Evolutionary conservation across 495 filamentous ascomycete species (phyloP), one percentile per base, ranked within the genome.

Genomic region (Tuber melanosporum): DNA sequence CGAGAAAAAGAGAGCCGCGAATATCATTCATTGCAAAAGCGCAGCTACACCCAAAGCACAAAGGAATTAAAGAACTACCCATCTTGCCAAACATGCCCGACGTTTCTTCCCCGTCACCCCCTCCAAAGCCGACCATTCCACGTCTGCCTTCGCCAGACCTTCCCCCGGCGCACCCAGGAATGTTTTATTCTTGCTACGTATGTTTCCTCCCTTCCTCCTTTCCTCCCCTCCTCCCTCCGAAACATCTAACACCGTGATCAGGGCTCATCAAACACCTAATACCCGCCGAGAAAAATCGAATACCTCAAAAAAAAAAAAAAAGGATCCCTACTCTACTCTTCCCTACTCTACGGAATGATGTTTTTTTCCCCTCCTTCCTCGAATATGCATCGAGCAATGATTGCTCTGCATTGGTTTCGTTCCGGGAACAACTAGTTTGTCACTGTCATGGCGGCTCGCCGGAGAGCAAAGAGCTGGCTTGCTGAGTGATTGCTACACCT

Each of bases 61-160:
- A 66, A 26, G 4, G n/a, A n/a, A 1, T 9, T 32, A 32, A 66
- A 32, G 32, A 32, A 32, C 20, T n/a, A n/a, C 22, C 49, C 26
- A 42, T 45, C 19, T 41, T n/a, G 10, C 49, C 49, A 32, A 49
- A 75, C 49, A 80, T 80, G 78, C 78, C 78, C 76, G 70, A 73
- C 3, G 19, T 45, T n/a, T 79, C 75, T 12, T 44, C 70, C 44
- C 75, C 70, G 3, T 52, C 45, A 7, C 78, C 78, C 32, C 78
- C 78, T 42, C 71, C 78, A 2, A 71, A 73, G 62, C 78, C 78
- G 4, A 47, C 32, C 57, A 73, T 73, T 39, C 78, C 78, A 1
- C 78, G 78, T 76, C 77, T 80, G 22, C 70, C 73, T 8, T 79
- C 78, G 20, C 78, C 78, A 57, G 78, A 80, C 46, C 75, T 80